phyloP scores from a whole-genome alignment of 495 filamentous ascomycete species.

The Staphylotrichum tortipilum region DNA sequence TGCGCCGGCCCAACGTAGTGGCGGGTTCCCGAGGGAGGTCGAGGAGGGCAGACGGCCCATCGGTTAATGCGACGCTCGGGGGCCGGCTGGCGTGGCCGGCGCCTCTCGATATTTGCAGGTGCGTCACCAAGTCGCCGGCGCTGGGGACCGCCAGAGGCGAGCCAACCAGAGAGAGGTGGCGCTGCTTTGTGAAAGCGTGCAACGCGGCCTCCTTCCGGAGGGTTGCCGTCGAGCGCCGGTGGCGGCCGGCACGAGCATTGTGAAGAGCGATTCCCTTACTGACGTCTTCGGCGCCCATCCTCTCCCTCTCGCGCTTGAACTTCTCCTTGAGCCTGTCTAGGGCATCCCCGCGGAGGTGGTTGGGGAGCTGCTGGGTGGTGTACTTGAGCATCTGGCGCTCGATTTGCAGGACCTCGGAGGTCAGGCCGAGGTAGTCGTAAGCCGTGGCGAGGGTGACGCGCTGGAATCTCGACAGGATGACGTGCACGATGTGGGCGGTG shows the following conservation, averaged over 20 bases:
- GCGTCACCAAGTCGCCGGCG: conserved; percentile 73
- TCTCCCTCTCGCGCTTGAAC: conserved; percentile 76
- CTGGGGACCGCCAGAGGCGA: conserved; percentile 41
- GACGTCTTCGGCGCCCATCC: conserved; percentile 72
- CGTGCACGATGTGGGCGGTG: conserved; percentile 93
- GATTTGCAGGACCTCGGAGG: conserved; percentile 79
- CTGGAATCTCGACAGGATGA: conserved; percentile 89
- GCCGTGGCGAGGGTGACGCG: conserved; percentile 90
- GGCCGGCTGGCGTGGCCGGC: conserved; percentile 9
- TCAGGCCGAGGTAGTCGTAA: conserved; percentile 86
- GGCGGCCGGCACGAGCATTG: conserved; percentile 57
- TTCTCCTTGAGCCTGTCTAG: conserved; percentile 87
- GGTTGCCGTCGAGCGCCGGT: conserved; percentile 62
- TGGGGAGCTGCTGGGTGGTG: conserved; percentile 84
- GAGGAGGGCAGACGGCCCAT: conserved; percentile 4
- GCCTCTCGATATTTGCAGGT: conserved; percentile 63
- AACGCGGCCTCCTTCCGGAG: conserved; percentile 76
- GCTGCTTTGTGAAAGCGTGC: conserved; percentile 49
- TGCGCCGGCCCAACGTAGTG: conserved; percentile 55
- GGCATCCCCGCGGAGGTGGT: conserved; percentile 77
- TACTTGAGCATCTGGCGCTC: conserved; percentile 88
- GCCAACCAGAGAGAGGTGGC: conserved; percentile 25
- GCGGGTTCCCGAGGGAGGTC: conserved; percentile 16
- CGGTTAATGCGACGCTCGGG: conserved; percentile 4
- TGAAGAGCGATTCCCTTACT: conserved; percentile 94